These are phyloP conservation scores for Fusarium sacchari DNA, from an alignment of 2,329 filamentous ascomycete species.

Conservation along the genomic window DNA sequence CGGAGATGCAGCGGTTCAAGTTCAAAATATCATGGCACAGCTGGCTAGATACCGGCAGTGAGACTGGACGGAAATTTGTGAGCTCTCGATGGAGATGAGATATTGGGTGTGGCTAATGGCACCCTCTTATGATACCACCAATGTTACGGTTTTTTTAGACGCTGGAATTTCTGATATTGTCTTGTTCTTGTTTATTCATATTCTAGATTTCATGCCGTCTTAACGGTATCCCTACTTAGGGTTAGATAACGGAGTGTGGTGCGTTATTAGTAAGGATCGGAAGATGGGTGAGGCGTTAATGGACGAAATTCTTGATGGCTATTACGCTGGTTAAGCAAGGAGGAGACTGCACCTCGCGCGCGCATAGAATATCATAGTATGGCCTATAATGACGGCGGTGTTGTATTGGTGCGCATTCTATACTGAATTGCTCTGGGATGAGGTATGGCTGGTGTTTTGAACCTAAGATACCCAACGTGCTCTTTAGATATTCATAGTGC, in stretches of 20 bases:
- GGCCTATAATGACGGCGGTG: conserved; percentile 19
- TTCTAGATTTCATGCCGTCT: conserved; percentile 12
- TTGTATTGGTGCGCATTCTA: conserved; percentile 12
- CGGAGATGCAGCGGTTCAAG: conserved; percentile 59
- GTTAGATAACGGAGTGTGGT: conserved; percentile 15
- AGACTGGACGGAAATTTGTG: not conserved
- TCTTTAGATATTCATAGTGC: conserved; percentile 12
- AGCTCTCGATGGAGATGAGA: not conserved
- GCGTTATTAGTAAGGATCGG: not conserved
- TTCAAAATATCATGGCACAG: conserved; percentile 81
- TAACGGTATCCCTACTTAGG: conserved; percentile 5
- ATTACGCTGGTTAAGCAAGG: not conserved
- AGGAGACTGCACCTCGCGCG: not conserved
- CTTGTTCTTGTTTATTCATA: conserved; percentile 17
- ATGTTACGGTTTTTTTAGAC: conserved; percentile 22
- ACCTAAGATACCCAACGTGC: conserved; percentile 11
- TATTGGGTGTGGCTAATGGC: conserved; percentile 1
- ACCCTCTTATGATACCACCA: conserved; percentile 31
- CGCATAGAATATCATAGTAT: conserved; percentile 31
- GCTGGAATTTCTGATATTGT: conserved; percentile 9
- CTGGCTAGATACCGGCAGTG: conserved; percentile 72
- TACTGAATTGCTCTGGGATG: conserved; percentile 3
- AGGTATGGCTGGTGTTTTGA: conserved; percentile 14
- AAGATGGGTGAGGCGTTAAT: conserved; percentile 33
- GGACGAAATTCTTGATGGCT: conserved; percentile 6